Evolutionary conservation across 2,329 filamentous ascomycete genomes (phyloP).

Genomic region (Fonsecaea multimorphosa): DNA sequence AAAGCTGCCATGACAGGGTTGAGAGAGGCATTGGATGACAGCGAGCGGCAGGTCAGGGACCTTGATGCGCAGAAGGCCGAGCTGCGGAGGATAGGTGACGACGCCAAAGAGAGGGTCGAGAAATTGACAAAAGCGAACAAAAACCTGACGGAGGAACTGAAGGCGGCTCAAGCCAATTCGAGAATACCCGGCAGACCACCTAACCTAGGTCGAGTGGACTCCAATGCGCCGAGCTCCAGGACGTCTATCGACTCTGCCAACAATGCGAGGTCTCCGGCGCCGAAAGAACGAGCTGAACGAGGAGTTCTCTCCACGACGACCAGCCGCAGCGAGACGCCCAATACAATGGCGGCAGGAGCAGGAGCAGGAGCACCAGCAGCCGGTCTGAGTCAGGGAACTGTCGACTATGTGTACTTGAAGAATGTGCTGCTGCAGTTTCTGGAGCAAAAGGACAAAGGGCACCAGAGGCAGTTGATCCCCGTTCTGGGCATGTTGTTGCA

Average conservation of each 20-base stretch:
- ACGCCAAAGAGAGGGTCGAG: conserved; percentile 75
- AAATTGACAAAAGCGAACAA: conserved; percentile 74
- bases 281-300: conserved; percentile 50
- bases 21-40: conserved; percentile 80
- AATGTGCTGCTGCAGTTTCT: conserved; percentile 71
- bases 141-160: conserved; percentile 65
- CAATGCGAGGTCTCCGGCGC: conserved; percentile 48
- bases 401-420: conserved; percentile 70
- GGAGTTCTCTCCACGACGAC: conserved; percentile 43
- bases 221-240: conserved; percentile 59
- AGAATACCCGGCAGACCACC: conserved; percentile 34
- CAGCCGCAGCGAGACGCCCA: conserved; percentile 48
- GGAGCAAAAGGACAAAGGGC: conserved; percentile 70
- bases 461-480: conserved; percentile 70
- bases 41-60: conserved; percentile 82
- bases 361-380: no score
- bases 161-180: conserved; percentile 51
- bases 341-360: conserved; percentile 36
- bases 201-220: conserved; percentile 46
- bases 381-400: conserved; percentile 40
- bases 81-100: conserved; percentile 76
- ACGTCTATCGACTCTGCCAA: conserved; percentile 62
- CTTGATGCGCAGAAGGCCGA: conserved; percentile 82
- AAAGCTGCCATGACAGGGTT: conserved; percentile 78
- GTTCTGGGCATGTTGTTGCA: conserved; percentile 70